Evolutionary conservation across 352 stramenopile species (phyloP).

Genomic region (Pythium biforme): DNA sequence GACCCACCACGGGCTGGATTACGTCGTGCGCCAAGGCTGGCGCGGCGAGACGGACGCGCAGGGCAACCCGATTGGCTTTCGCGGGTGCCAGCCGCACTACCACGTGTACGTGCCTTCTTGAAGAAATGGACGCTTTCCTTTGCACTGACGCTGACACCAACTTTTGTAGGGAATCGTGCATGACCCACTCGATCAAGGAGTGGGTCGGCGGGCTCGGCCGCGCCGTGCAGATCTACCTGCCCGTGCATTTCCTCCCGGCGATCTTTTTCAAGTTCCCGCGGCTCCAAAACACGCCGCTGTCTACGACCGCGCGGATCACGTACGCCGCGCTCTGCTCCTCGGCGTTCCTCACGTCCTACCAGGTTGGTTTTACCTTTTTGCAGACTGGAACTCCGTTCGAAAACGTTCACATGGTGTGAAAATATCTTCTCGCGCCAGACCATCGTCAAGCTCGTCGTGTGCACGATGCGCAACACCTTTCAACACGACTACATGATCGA

Average conservation of each 20-base stretch:
- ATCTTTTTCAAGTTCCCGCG: constrained; percentile 76
- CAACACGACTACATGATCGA: constrained; percentile 53
- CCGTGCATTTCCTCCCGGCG: constrained; percentile 75
- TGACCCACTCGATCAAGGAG: constrained; percentile 74
- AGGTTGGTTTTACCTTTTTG: constrained; percentile 27
- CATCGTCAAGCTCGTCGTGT: constrained; percentile 72
- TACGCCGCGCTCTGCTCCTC: constrained; percentile 76
- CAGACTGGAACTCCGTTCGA: too few relatives aligned
- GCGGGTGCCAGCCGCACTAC: constrained; percentile 81
- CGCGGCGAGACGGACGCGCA: constrained; percentile 42
- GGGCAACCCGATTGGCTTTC: constrained; percentile 51
- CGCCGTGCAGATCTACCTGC: constrained; percentile 77
- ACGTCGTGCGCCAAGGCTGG: constrained; percentile 60
- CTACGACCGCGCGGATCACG: constrained; percentile 45
- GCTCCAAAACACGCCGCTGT: constrained; percentile 47
- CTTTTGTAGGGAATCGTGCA: constrained; percentile 66
- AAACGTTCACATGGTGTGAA: background rate
- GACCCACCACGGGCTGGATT: constrained; percentile 71
- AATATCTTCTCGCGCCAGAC: constrained; percentile 35
- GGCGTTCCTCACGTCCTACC: constrained; percentile 80
- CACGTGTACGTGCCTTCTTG: constrained; percentile 53
- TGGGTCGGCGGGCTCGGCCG: constrained; percentile 67
- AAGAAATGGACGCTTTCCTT: background rate
- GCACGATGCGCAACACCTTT: constrained; percentile 67
- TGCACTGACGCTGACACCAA: background rate